Evolutionary conservation across 2,329 filamentous ascomycete species (phyloP).

Genomic region (Orbilia brochopaga): DNA sequence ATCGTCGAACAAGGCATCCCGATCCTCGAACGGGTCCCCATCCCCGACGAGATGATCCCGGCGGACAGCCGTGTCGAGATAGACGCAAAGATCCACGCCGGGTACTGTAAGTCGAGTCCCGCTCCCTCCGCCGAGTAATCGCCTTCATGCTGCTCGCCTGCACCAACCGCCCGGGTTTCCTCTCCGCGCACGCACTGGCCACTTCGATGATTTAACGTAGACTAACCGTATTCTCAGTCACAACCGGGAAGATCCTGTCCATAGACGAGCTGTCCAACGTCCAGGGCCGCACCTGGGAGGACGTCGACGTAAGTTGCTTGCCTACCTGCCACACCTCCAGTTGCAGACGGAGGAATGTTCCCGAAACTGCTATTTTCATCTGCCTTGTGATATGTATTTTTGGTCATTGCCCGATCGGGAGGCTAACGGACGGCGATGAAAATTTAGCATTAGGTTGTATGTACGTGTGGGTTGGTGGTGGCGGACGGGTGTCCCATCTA

Average conservation of each 20-base stretch:
- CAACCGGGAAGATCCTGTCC: conserved; percentile 86
- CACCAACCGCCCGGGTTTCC: conserved; percentile 19
- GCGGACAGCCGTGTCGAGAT: conserved; percentile 97
- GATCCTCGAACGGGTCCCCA: conserved; percentile 86
- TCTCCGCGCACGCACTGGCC: conserved; percentile 9
- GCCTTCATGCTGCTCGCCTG: conserved; percentile 20
- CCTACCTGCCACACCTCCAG: conserved; percentile 13
- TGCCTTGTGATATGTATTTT: background rate
- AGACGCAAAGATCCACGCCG: conserved; percentile 96
- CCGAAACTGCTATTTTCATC: conserved; percentile 8
- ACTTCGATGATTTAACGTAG: conserved; percentile 16
- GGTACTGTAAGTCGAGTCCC: conserved; percentile 63
- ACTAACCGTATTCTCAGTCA: conserved; percentile 63
- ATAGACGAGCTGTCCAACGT: conserved; percentile 84
- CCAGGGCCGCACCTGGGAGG: conserved; percentile 90
- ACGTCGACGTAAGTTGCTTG: conserved; percentile 49
- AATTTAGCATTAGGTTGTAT: background rate
- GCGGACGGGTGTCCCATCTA: background rate
- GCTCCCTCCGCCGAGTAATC: conserved; percentile 18
- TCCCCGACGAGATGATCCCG: conserved; percentile 92
- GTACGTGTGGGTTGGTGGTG: background rate
- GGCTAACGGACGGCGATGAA: conserved; percentile 2
- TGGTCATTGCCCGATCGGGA: background rate
- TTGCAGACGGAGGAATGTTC: conserved; percentile 16
- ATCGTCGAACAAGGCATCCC: conserved; percentile 85